These are phyloP conservation scores for Abrus pulchellus DNA, from an alignment of 306 rosid species.

Conservation along the genomic window DNA sequence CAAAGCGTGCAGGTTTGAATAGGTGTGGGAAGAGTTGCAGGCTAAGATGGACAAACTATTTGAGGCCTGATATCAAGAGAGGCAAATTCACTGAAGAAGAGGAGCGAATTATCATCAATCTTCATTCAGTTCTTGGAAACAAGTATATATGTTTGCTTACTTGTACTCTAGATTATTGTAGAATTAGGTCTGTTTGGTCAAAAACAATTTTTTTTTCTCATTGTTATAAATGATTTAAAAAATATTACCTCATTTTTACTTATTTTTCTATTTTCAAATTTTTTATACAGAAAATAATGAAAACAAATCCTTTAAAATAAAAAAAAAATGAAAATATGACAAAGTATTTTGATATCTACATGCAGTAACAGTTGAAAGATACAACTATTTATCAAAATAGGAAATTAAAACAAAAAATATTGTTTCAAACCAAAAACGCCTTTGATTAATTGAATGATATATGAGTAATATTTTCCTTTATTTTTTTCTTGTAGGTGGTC, in stretches of 20 bases:
- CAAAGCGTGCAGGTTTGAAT: slow-evolving; percentile 86
- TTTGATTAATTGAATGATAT: neutral
- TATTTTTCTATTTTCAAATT: neutral
- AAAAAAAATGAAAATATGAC: neutral
- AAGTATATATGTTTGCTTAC: slow-evolving; percentile 47
- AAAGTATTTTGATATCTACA: neutral
- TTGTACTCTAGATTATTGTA: too few species aligned
- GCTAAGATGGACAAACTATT: slow-evolving; percentile 88
- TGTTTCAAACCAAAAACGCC: neutral
- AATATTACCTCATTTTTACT: neutral
- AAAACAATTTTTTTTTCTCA: too few species aligned
- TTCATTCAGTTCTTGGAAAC: slow-evolving; percentile 87
- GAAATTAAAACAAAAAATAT: neutral
- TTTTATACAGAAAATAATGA: neutral
- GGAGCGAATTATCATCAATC: slow-evolving; percentile 72
- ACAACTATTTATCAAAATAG: neutral
- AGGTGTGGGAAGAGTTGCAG: slow-evolving; percentile 95
- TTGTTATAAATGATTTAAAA: neutral
- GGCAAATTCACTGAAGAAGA: slow-evolving; percentile 85
- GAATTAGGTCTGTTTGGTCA: too few species aligned
- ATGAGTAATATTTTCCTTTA: neutral
- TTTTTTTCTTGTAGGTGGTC: slow-evolving; percentile 73
- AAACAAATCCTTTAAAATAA: neutral
- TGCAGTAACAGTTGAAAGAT: neutral
- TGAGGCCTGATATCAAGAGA: slow-evolving; percentile 91